These are phyloP conservation scores for Aspergillus sp. DNA, from an alignment of 2,329 filamentous ascomycete genomes.

Conservation along the genomic window DNA sequence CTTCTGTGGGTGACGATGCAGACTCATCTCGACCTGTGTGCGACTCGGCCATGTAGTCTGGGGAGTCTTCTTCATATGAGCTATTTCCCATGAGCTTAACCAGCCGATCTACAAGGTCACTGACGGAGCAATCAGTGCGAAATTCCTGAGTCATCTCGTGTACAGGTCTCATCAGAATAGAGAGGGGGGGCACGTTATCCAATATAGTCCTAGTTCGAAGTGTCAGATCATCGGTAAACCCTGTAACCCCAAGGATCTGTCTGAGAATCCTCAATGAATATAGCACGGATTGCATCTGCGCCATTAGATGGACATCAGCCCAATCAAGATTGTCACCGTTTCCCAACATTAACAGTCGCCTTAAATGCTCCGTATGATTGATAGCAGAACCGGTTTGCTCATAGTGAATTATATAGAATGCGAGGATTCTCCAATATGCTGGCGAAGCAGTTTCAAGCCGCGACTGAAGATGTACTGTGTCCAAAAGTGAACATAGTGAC, in stretches of 20 bases:
- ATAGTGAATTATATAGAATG: conserved; percentile 35
- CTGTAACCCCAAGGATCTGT: conserved; percentile 48
- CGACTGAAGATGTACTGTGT: conserved; percentile 21
- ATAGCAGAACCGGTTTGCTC: conserved; percentile 14
- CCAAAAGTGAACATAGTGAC: conserved; percentile 27
- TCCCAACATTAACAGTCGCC: conserved; percentile 33
- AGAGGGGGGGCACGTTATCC: conserved; percentile 30
- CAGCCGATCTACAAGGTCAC: conserved; percentile 14
- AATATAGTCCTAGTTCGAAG: conserved; percentile 24
- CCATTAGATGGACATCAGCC: conserved; percentile 63
- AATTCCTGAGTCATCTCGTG: conserved; percentile 22
- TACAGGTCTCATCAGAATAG: conserved; percentile 32
- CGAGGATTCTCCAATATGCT: conserved; percentile 39
- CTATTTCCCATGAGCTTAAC: neutral
- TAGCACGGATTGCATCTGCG: conserved; percentile 61
- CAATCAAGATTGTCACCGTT: conserved; percentile 50
- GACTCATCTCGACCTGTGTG: neutral
- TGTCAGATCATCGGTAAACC: conserved; percentile 24
- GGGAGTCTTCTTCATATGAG: neutral
- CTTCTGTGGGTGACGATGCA: neutral
- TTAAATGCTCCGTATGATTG: conserved; percentile 23
- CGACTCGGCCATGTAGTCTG: neutral
- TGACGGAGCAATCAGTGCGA: conserved; percentile 7
- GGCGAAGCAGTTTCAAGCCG: conserved; percentile 11
- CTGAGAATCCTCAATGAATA: conserved; percentile 66